Percentiles rank a stretch among this genome's conserved stretches.
Evolutionary conservation across 2,329 filamentous ascomycete genomes (phyloP).

Genomic region (Colletotrichum caudatum): DNA sequence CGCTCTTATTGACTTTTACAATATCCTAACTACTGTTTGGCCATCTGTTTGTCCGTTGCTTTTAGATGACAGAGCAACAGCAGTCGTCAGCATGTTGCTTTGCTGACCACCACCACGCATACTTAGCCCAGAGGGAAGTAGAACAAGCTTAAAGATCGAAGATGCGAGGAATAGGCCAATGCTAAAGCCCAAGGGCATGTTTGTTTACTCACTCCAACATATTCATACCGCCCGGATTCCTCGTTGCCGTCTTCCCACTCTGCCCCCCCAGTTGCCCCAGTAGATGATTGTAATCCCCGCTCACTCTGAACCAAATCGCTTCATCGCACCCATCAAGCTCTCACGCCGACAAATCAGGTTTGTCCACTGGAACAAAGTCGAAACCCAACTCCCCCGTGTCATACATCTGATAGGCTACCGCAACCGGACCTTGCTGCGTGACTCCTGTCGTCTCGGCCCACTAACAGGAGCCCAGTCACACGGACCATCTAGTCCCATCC

Average conservation of each 20-base stretch:
- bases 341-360: constrained; percentile 1
- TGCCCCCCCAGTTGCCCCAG: background rate
- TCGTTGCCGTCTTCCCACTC: background rate
- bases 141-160: background rate
- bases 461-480: constrained; percentile 32
- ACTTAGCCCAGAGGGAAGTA: background rate
- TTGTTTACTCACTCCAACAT: background rate
- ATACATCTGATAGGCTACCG: constrained; percentile 6
- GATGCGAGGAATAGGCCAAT: background rate
- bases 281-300: constrained; percentile 5
- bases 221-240: background rate
- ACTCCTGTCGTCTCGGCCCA: constrained; percentile 26
- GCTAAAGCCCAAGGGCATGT: background rate
- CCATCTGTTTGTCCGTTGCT: background rate
- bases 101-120: background rate
- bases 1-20: background rate
- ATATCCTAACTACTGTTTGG: no score
- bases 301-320: background rate
- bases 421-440: constrained; percentile 1
- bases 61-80: background rate
- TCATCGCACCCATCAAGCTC: background rate
- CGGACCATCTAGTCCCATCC: constrained; percentile 34
- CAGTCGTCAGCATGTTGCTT: background rate
- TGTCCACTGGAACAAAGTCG: constrained; percentile 2
- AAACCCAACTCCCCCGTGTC: background rate